A percentile compares a stretch with the other conserved stretches of the same genome.
These are phyloP conservation scores for Claviceps sp. DNA, from an alignment of 2,329 filamentous ascomycete species.

Conservation along the genomic window DNA sequence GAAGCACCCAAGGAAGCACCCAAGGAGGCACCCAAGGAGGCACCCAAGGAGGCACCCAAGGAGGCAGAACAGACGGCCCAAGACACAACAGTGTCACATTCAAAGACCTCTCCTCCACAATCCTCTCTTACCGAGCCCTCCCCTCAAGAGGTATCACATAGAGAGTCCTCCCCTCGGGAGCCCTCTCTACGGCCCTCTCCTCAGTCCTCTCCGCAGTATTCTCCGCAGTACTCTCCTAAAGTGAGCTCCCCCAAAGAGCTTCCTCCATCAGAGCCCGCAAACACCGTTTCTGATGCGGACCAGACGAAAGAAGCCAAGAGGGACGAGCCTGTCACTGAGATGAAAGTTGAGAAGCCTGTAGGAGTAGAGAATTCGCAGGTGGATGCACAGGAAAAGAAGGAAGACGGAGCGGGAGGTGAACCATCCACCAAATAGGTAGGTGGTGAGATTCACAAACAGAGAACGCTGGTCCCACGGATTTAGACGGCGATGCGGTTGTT, in stretches of 20 bases:
- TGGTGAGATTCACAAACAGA: constrained; percentile 1
- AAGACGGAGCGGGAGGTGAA: constrained; percentile 12
- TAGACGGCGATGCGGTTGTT: background rate
- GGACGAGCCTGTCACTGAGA: constrained; percentile 8
- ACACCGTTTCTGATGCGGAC: constrained; percentile 1
- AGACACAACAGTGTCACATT: constrained; percentile 9
- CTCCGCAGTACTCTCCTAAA: no score
- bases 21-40: no score
- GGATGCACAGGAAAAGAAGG: constrained; percentile 18
- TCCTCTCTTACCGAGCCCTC: no score
- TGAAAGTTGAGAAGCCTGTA: constrained; percentile 13
- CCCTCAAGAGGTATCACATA: no score
- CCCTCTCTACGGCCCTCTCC: no score
- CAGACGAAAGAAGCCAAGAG: constrained; percentile 10
- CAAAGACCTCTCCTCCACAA: no score
- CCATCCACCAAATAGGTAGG: constrained; percentile 12
- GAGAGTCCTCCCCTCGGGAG: no score
- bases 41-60: constrained; percentile 8
- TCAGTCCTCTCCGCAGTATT: no score
- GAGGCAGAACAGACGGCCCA: constrained; percentile 15
- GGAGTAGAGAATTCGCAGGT: constrained; percentile 21
- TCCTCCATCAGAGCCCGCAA: constrained; percentile 7
- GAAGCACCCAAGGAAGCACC: no score
- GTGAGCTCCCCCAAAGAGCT: no score
- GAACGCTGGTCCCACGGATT: background rate